Percentiles rank a stretch among this genome's conserved stretches.
These are phyloP conservation scores for Ceratorhiza oryzae-sativae DNA, from an alignment of 1,284 basidiomycete species.

Conservation along the genomic window DNA sequence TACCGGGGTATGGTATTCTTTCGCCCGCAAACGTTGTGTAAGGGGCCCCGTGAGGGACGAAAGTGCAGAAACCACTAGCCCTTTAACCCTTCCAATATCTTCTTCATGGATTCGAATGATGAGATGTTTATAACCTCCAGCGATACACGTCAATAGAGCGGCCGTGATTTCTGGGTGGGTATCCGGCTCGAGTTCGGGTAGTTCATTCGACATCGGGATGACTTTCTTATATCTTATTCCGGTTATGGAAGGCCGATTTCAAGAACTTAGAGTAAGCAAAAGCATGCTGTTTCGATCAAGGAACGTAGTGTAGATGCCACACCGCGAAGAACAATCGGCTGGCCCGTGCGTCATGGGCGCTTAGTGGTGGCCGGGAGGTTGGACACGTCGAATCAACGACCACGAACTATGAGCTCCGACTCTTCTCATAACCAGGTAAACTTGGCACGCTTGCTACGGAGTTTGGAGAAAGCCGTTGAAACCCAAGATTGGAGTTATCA, in stretches of 20 bases:
- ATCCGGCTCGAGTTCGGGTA: constrained; percentile 28
- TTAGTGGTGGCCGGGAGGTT: neutral
- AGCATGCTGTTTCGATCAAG: neutral
- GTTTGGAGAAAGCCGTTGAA: constrained; percentile 64
- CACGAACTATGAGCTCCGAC: constrained; percentile 27
- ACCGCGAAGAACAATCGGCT: neutral
- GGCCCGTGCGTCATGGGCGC: constrained; percentile 27
- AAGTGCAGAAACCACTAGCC: constrained; percentile 17
- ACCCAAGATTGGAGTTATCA: constrained; percentile 57
- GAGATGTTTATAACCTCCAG: constrained; percentile 33
- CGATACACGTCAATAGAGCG: constrained; percentile 33
- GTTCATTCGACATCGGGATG: neutral
- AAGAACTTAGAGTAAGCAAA: no score
- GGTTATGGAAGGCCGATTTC: neutral
- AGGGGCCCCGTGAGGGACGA: constrained; percentile 10
- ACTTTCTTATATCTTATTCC: neutral
- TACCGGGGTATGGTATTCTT: constrained; percentile 29
- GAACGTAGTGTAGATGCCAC: neutral
- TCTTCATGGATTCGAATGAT: constrained; percentile 30
- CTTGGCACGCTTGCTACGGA: constrained; percentile 64
- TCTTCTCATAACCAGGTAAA: constrained; percentile 69
- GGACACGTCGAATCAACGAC: constrained; percentile 35
- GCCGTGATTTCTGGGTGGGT: constrained; percentile 34
- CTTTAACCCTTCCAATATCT: constrained; percentile 35
- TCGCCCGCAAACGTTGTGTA: constrained; percentile 27